Evolutionary conservation across 495 filamentous ascomycete genomes (phyloP).

Genomic region (Aspergillus asperescens): DNA sequence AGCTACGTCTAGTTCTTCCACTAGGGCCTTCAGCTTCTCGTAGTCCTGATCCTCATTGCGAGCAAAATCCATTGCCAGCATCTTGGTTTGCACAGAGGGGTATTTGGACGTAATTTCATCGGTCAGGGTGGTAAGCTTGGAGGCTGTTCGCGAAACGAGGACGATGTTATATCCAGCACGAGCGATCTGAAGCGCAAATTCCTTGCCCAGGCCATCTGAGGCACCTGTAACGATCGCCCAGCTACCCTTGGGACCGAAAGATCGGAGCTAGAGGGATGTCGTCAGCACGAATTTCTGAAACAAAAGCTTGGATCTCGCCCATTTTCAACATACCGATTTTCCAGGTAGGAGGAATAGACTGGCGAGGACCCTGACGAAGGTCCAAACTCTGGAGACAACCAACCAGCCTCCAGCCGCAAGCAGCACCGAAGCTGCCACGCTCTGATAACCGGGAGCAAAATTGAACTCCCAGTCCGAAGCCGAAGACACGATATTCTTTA

Average conservation of each 20-base stretch:
- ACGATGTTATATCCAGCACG: slow-evolving; percentile 85
- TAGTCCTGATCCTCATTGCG: slow-evolving; percentile 71
- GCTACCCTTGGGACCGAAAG: slow-evolving; percentile 84
- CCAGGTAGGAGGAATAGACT: slow-evolving; percentile 74
- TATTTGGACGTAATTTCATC: slow-evolving; percentile 66
- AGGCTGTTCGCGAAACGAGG: slow-evolving; percentile 87
- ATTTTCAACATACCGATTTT: slow-evolving; percentile 45
- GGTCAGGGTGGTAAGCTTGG: slow-evolving; percentile 76
- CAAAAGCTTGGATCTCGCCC: neutral
- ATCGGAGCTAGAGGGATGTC: slow-evolving; percentile 58
- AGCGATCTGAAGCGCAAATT: slow-evolving; percentile 89
- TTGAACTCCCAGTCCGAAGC: slow-evolving; percentile 35
- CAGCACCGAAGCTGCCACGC: slow-evolving; percentile 31
- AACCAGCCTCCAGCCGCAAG: slow-evolving; percentile 55
- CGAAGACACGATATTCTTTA: slow-evolving; percentile 30
- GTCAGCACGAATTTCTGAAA: neutral
- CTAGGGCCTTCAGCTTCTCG: slow-evolving; percentile 57
- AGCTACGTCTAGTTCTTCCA: slow-evolving; percentile 71
- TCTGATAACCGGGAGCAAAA: slow-evolving; percentile 36
- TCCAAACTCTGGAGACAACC: slow-evolving; percentile 51
- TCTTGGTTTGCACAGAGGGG: slow-evolving; percentile 60
- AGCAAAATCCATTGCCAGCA: slow-evolving; percentile 86
- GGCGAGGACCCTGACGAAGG: slow-evolving; percentile 59
- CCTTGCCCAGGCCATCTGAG: slow-evolving; percentile 94
- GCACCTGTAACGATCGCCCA: slow-evolving; percentile 96